Evolutionary conservation across 768 basidiomycete genomes (phyloP).

Genomic region (Hebeloma cylindrosporum): DNA sequence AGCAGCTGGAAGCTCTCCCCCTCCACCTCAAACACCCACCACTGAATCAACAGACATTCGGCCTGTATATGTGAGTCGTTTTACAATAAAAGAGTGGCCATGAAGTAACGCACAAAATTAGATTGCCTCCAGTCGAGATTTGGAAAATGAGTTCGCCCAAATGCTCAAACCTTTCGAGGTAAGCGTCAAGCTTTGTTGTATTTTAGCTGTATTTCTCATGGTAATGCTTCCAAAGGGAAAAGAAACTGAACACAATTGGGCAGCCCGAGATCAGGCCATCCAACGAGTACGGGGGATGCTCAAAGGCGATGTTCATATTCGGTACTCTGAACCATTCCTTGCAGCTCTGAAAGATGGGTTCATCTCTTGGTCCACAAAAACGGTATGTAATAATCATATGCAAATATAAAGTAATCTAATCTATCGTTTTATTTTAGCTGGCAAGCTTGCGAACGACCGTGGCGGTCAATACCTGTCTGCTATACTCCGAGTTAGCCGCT

Average conservation of each 20-base stretch:
- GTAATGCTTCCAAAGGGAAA: conserved; percentile 60
- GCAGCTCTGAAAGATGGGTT: conserved; percentile 73
- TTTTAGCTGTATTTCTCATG: background rate
- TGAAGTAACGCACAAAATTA: conserved; percentile 25
- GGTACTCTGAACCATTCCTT: conserved; percentile 75
- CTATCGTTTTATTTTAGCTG: conserved; percentile 48
- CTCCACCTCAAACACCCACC: conserved; percentile 36
- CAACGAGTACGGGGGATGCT: conserved; percentile 86
- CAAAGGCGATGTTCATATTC: conserved; percentile 75
- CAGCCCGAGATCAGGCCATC: conserved; percentile 73
- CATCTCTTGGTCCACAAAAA: conserved; percentile 81
- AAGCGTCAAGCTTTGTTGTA: conserved; percentile 17
- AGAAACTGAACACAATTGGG: conserved; percentile 97
- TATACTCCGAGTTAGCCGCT: conserved; percentile 73
- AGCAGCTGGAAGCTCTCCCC: conserved; percentile 47
- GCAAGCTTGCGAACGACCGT: conserved; percentile 91
- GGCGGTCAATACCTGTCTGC: conserved; percentile 69
- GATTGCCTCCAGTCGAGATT: conserved; percentile 83
- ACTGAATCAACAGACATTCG: conserved; percentile 51
- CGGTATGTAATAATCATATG: conserved; percentile 49
- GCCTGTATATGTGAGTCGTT: conserved; percentile 64
- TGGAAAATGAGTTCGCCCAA: conserved; percentile 79
- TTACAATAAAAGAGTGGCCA: background rate
- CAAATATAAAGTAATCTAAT: background rate
- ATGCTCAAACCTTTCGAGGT: conserved; percentile 86